Conservation (phyloP, 2,329 filamentous ascomycete genomes). For the Iodosphaeria phyllophila region DNA sequence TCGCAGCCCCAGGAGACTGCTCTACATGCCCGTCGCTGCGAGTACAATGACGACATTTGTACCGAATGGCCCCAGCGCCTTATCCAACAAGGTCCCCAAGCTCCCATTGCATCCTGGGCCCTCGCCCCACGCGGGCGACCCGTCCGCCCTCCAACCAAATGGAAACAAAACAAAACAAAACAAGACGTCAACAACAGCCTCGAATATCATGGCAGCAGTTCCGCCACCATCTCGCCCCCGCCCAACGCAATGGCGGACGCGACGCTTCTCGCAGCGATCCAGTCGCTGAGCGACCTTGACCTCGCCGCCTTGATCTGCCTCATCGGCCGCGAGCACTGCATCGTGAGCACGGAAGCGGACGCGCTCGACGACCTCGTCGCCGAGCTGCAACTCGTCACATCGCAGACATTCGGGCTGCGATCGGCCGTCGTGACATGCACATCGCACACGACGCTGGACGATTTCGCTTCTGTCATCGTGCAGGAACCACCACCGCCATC, state of each 20-base stretch:
- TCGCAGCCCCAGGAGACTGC: too few species aligned
- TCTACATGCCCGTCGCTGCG: too few species aligned
- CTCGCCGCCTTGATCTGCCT: slow-evolving; percentile 71
- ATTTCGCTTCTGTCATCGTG: slow-evolving; percentile 55
- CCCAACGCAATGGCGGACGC: slow-evolving; percentile 50
- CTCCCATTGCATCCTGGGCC: too few species aligned
- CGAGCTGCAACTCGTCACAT: slow-evolving; percentile 55
- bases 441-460: slow-evolving; percentile 55
- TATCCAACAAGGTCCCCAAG: too few species aligned
- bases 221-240: slow-evolving; percentile 6
- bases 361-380: slow-evolving; percentile 48
- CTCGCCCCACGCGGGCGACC: too few species aligned
- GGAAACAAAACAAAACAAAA: too few species aligned
- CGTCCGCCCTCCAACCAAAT: too few species aligned
- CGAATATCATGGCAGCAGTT: slow-evolving; percentile 3
- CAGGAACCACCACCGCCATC: slow-evolving; percentile 2
- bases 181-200: neutral
- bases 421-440: slow-evolving; percentile 57
- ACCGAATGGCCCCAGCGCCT: too few species aligned
- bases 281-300: slow-evolving; percentile 71
- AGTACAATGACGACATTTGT: too few species aligned
- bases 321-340: slow-evolving; percentile 67
- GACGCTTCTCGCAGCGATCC: slow-evolving; percentile 47
- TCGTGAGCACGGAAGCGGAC: slow-evolving; percentile 54
- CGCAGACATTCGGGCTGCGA: slow-evolving; percentile 53